A percentile compares a stretch with the other conserved stretches of the same genome.
These are phyloP conservation scores for Nitzschia sp. DNA, from an alignment of 108 stramenopile genomes.

Conservation along the genomic window DNA sequence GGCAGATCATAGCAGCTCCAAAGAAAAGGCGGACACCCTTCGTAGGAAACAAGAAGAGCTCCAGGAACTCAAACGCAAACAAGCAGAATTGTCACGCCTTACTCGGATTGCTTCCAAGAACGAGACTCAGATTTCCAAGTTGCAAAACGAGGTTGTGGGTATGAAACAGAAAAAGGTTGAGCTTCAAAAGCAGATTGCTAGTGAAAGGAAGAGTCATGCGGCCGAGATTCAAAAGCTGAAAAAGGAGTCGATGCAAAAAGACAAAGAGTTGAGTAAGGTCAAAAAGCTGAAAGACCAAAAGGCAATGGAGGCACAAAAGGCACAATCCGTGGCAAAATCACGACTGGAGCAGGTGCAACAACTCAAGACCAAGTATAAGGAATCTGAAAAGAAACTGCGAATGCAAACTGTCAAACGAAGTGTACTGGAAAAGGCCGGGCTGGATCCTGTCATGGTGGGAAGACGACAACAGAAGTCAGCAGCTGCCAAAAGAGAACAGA, in stretches of 20 bases:
- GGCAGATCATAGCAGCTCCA: slow-evolving; percentile 11
- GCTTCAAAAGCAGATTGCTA: slow-evolving; percentile 48
- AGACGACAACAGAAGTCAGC: slow-evolving; percentile 23
- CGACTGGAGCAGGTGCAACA: slow-evolving; percentile 40
- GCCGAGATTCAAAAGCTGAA: slow-evolving; percentile 47
- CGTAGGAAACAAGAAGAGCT: slow-evolving; percentile 53
- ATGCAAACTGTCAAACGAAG: slow-evolving; percentile 59
- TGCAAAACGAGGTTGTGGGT: slow-evolving; percentile 37
- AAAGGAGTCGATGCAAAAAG: slow-evolving; percentile 52
- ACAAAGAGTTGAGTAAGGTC: slow-evolving; percentile 43
- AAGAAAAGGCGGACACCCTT: slow-evolving; percentile 34
- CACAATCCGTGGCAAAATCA: slow-evolving; percentile 59
- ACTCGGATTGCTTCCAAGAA: slow-evolving; percentile 55
- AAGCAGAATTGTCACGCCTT: slow-evolving; percentile 40
- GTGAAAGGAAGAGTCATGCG: slow-evolving; percentile 39
- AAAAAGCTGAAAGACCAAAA: slow-evolving; percentile 32
- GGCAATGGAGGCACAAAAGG: slow-evolving; percentile 54
- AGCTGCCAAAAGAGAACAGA: neutral
- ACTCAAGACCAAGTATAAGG: slow-evolving; percentile 64
- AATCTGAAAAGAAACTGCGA: slow-evolving; percentile 61
- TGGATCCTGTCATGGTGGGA: slow-evolving; percentile 63
- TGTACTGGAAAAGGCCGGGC: slow-evolving; percentile 62
- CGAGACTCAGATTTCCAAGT: slow-evolving; percentile 39
- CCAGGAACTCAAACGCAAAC: slow-evolving; percentile 38
- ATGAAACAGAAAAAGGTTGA: slow-evolving; percentile 58